Percentiles rank a stretch among this genome's conserved stretches.
phyloP scores from a whole-genome alignment of 352 stramenopile genomes.

The Globisporangium abappressorium region DNA sequence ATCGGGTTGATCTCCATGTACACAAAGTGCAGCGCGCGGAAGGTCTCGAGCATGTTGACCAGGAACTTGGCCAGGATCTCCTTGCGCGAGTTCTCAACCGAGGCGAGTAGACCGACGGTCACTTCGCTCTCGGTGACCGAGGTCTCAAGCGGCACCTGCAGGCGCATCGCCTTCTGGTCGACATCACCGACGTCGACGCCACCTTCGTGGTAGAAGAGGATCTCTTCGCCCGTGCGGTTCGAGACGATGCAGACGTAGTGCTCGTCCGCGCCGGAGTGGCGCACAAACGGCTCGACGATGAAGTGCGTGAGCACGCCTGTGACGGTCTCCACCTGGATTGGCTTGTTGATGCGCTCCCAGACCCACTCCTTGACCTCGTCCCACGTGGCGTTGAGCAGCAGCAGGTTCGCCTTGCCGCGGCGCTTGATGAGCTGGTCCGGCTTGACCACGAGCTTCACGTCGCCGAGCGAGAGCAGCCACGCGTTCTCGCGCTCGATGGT shows the following conservation, averaged over 20 bases:
- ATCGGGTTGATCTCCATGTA: slow-evolving; percentile 99
- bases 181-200: slow-evolving; percentile 96
- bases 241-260: slow-evolving; percentile 97
- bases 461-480: slow-evolving; percentile 74
- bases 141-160: slow-evolving; percentile 84
- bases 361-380: slow-evolving; percentile 93
- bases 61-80: slow-evolving; percentile 89
- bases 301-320: slow-evolving; percentile 94
- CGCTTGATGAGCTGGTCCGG: slow-evolving; percentile 98
- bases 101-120: slow-evolving; percentile 61
- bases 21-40: slow-evolving; percentile 95
- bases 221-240: slow-evolving; percentile 93
- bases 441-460: slow-evolving; percentile 94
- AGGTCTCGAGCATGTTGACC: slow-evolving; percentile 88
- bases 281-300: slow-evolving; percentile 97
- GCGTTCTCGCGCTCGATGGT: slow-evolving; percentile 68
- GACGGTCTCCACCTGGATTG: slow-evolving; percentile 90
- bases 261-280: slow-evolving; percentile 91
- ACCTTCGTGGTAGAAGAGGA: slow-evolving; percentile 95
- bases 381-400: slow-evolving; percentile 94
- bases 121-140: slow-evolving; percentile 74
- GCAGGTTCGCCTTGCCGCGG: slow-evolving; percentile 93
- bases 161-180: slow-evolving; percentile 90
- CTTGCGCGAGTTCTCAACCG: slow-evolving; percentile 79
- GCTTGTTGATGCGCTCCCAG: slow-evolving; percentile 91